Conservation (phyloP, 495 filamentous ascomycete species). For the Talaromyces trachyspermus region DNA sequence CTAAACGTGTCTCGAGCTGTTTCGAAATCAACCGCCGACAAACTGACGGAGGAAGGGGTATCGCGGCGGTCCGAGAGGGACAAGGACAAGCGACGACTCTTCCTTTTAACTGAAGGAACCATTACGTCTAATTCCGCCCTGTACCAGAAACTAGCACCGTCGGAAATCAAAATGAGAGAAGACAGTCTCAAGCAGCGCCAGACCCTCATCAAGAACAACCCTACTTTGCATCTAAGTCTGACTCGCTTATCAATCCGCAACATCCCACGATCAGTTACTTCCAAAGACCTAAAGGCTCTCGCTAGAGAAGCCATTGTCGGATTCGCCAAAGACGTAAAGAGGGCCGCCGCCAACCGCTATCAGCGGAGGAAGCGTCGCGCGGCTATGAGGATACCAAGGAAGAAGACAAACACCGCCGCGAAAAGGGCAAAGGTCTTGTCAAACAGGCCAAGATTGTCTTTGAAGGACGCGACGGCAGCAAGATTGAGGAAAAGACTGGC, state of each 20-base stretch:
- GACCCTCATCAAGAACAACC: conserved; percentile 82
- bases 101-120: conserved; percentile 79
- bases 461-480: conserved; percentile 73
- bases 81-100: conserved; percentile 87
- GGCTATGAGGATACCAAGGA: conserved; percentile 72
- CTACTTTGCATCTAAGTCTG: conserved; percentile 78
- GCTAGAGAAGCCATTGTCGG: conserved; percentile 86
- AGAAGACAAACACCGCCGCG: conserved; percentile 67
- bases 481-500: conserved; percentile 63
- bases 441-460: conserved; percentile 92
- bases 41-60: conserved; percentile 61
- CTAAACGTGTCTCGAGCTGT: conserved; percentile 82
- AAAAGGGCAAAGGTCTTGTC: conserved; percentile 87
- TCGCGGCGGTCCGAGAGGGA: conserved; percentile 59
- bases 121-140: conserved; percentile 64
- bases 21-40: conserved; percentile 64
- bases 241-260: conserved; percentile 94
- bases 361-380: conserved; percentile 76
- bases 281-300: conserved; percentile 85
- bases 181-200: conserved; percentile 82
- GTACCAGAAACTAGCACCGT: conserved; percentile 65
- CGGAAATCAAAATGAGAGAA: conserved; percentile 82
- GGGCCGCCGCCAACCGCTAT: conserved; percentile 63
- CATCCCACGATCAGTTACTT: conserved; percentile 72
- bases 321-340: conserved; percentile 85